phyloP scores from a whole-genome alignment of 192 early-diverging fungal species.

The Linnemannia zychae region DNA sequence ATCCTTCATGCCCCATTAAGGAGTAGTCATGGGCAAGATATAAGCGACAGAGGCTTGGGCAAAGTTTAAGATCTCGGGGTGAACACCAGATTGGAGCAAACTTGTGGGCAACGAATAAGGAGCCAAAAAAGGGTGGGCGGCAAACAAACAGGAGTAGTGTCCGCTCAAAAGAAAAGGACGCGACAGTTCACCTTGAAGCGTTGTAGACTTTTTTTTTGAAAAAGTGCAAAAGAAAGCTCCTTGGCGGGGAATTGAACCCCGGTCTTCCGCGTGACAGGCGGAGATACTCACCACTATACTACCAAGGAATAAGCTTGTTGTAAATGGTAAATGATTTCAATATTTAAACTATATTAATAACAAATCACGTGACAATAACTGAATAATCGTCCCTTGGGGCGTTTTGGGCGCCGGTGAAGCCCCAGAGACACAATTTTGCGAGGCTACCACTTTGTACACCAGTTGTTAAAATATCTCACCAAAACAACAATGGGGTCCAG shows the following conservation, averaged over 20 bases:
- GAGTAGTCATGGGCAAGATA: too few species aligned
- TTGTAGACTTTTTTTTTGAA: too few species aligned
- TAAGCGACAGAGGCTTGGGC: too few species aligned
- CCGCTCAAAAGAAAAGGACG: too few species aligned
- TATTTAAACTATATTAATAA: background rate
- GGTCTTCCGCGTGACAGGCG: constrained; percentile 48
- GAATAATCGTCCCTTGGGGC: background rate
- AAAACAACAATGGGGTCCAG: background rate
- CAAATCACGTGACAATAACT: background rate
- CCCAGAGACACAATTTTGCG: background rate
- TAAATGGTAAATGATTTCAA: background rate
- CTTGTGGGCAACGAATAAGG: too few species aligned
- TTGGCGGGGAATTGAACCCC: constrained; percentile 45
- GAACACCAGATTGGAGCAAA: too few species aligned
- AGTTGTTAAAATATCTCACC: background rate
- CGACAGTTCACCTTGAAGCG: too few species aligned
- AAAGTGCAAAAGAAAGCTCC: constrained; percentile 24
- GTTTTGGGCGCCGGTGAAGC: background rate
- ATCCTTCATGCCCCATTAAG: too few species aligned
- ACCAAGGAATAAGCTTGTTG: constrained; percentile 14
- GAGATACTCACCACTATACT: constrained; percentile 33
- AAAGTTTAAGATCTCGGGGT: too few species aligned
- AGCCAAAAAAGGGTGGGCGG: too few species aligned
- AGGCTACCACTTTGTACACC: background rate
- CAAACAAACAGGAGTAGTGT: too few species aligned